Conservation (phyloP, 306 rosid species). For the peach (Prunus persica) region Prunus_persica_NCBIv2 NC_034009.1:12330001-12330500, state of each 20-base stretch:
- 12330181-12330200: conserved; percentile 84
- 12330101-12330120: background rate
- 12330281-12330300: background rate
- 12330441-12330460: background rate
- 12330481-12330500: background rate
- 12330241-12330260: conserved; percentile 70
- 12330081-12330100: background rate
- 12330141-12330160: conserved; percentile 17
- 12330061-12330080: conserved; percentile 19
- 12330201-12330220: conserved; percentile 75
- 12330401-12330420: background rate
- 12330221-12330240: conserved; percentile 70
- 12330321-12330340: background rate
- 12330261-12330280: conserved; percentile 21
- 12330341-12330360: background rate
- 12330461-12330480: background rate
- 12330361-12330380: background rate
- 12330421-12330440: background rate
- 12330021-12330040: conserved; percentile 88
- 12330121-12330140: background rate
- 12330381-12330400: background rate
- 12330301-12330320: background rate
- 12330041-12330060: conserved; percentile 13
- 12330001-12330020: conserved; percentile 80
- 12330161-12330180: conserved; percentile 84